phyloP scores from a whole-genome alignment of 208 protist species.

The Trichomonas tenax region DNA sequence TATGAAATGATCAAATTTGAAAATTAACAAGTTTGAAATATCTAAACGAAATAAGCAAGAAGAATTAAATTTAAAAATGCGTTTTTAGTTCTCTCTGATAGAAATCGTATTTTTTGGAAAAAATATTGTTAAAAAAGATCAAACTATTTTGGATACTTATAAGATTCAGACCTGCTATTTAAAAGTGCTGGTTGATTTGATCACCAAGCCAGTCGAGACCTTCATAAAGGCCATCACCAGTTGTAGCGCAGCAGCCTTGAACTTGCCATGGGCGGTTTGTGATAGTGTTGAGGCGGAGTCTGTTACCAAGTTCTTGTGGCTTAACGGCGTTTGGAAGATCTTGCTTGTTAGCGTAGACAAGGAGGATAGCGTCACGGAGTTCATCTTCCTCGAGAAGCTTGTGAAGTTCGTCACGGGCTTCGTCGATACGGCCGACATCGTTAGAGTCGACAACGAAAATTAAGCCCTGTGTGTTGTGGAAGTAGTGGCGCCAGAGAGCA shows the following conservation, averaged over 20 bases:
- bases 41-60: too few species aligned
- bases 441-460: slow-evolving; percentile 90
- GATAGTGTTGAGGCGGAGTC: slow-evolving; percentile 70
- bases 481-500: slow-evolving; percentile 83
- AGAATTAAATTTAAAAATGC: too few species aligned
- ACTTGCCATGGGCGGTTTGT: slow-evolving; percentile 76
- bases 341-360: slow-evolving; percentile 97
- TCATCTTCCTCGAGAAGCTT: slow-evolving; percentile 87
- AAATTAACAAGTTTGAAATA: too few species aligned
- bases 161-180: background rate
- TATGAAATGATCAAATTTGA: too few species aligned
- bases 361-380: slow-evolving; percentile 73
- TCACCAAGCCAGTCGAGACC: slow-evolving; percentile 76
- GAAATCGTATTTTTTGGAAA: too few species aligned
- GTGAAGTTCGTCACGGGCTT: slow-evolving; percentile 48
- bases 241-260: slow-evolving; percentile 74
- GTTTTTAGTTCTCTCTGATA: too few species aligned
- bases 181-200: slow-evolving; percentile 13
- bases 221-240: slow-evolving; percentile 80
- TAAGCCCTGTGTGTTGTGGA: slow-evolving; percentile 74
- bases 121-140: background rate
- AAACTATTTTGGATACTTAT: background rate
- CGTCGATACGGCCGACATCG: slow-evolving; percentile 67
- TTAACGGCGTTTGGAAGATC: slow-evolving; percentile 90
- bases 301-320: slow-evolving; percentile 77